A percentile compares a stretch with the other conserved stretches of the same genome.
Conservation (phyloP, 495 filamentous ascomycete species). For the Penicillium roqueforti region DNA sequence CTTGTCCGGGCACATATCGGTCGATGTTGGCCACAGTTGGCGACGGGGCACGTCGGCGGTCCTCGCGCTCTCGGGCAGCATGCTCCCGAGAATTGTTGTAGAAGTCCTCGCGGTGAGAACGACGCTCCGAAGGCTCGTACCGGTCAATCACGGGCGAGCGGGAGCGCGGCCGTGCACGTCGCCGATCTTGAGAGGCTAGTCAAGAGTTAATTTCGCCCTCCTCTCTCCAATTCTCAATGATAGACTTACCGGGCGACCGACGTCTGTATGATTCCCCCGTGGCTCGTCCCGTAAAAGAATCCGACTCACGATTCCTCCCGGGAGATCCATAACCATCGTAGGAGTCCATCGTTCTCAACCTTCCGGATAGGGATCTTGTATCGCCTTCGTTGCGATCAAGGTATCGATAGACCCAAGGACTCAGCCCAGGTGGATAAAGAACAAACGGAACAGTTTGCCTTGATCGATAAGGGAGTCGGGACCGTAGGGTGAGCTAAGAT, state of each 20-base stretch:
- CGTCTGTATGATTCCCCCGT: slow-evolving; percentile 44
- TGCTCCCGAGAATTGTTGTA: slow-evolving; percentile 61
- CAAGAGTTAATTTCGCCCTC: slow-evolving; percentile 10
- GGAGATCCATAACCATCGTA: slow-evolving; percentile 42
- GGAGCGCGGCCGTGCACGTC: slow-evolving; percentile 55
- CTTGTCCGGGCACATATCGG: slow-evolving; percentile 90
- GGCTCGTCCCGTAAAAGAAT: slow-evolving; percentile 30
- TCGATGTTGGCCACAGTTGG: slow-evolving; percentile 75
- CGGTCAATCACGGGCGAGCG: slow-evolving; percentile 73
- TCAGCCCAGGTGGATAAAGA: neutral
- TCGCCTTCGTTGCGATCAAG: slow-evolving; percentile 1
- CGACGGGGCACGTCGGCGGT: slow-evolving; percentile 61
- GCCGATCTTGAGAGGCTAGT: slow-evolving; percentile 46
- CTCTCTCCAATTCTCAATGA: neutral
- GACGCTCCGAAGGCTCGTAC: slow-evolving; percentile 62
- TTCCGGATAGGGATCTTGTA: slow-evolving; percentile 3
- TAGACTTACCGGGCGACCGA: slow-evolving; percentile 48
- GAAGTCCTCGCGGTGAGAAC: slow-evolving; percentile 46
- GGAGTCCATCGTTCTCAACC: slow-evolving; percentile 35
- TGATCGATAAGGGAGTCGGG: slow-evolving; percentile 8
- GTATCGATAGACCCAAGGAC: neutral
- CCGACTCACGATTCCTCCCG: slow-evolving; percentile 37
- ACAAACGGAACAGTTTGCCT: neutral
- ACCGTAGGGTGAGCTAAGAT: slow-evolving; percentile 35
- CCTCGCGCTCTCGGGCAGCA: slow-evolving; percentile 59